Evolutionary conservation across 2,329 filamentous ascomycete species (phyloP).

Genomic region (Alternaria tenuissima): DNA sequence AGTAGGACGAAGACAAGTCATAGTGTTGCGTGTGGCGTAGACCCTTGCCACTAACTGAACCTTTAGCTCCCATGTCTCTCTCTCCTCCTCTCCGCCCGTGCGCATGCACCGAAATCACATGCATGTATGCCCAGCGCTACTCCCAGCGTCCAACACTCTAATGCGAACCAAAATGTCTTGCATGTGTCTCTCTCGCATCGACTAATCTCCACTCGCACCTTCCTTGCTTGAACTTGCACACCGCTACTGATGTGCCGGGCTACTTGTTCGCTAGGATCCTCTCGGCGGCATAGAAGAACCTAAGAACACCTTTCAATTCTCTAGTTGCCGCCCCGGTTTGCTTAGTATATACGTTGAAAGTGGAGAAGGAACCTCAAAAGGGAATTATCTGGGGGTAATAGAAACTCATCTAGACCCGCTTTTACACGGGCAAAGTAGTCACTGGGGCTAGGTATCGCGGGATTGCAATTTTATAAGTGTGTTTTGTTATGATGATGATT

Average conservation of each 20-base stretch:
- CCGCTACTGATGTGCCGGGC: conserved; percentile 2
- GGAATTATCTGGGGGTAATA: conserved; percentile 9
- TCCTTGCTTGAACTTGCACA: neutral
- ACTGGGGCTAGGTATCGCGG: neutral
- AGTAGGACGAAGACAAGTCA: neutral
- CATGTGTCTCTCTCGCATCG: neutral
- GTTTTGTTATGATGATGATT: neutral
- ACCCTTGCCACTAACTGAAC: neutral
- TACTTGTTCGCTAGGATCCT: neutral
- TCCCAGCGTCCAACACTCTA: neutral
- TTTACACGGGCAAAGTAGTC: neutral
- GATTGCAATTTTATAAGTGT: neutral
- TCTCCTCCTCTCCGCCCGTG: neutral
- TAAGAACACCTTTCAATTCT: neutral
- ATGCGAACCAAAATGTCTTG: neutral
- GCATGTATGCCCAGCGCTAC: neutral
- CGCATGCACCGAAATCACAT: neutral
- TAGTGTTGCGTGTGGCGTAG: too few species aligned
- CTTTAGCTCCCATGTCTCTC: neutral
- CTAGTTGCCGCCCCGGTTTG: neutral
- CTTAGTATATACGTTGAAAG: neutral
- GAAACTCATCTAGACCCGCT: neutral
- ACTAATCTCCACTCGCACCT: neutral
- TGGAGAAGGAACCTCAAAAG: neutral
- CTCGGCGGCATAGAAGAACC: neutral